Base-by-base conservation (phyloP, 2,329 filamentous ascomycete genomes). In the Plectosphaerella sp. region DNA sequence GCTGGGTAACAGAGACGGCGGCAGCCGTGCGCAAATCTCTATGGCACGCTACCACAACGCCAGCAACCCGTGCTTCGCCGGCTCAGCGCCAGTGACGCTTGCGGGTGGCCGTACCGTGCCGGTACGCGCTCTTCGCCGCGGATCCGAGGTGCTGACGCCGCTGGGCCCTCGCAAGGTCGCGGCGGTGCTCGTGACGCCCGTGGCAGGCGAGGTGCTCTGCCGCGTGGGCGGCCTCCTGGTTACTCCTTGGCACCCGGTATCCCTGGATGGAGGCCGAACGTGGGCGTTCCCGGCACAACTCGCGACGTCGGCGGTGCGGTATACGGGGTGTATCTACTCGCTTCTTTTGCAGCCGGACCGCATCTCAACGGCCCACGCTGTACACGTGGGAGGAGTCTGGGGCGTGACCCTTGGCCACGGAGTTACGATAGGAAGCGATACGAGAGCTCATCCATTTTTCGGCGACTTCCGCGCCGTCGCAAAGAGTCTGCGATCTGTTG, bases 341-440 rank as follows among this genome's bases (percentile, higher is more conserved):
- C 66, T 85, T 1, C 61, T 86, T 16, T 65, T 86, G 16, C 71
- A 82, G 63, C 67, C 67, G 2, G 73, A 78, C 54, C 47, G 46
- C 1, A 64, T 73, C 50, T 45, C 64, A 0, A 69, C 72, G 8
- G 74, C 76, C 0, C 81, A 86, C 58, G 77, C 79, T 0, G 66
- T 86, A 28, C 60, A 63, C 2, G 67, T 81, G 14, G 72, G 64
- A 1, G 65, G 66, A n/a, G 55, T 70, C 43, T 80, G 77, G 74
- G 82, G 76, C 14, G 80, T 83, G 1, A 80, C 82, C 0, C 66
- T 86, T 12, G 83, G 82, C 1, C 82, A 86, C 58, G 82, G 82
- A 0, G 45, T 83, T 18, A 61, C 66, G 3, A 51, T 54, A 1
- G 66, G 60, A 0, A 60, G 58, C 3, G 75, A 78, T 57, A 65